phyloP scores from a whole-genome alignment of 805 yeast genomes.

The Tetrapisispora fleetii region DNA sequence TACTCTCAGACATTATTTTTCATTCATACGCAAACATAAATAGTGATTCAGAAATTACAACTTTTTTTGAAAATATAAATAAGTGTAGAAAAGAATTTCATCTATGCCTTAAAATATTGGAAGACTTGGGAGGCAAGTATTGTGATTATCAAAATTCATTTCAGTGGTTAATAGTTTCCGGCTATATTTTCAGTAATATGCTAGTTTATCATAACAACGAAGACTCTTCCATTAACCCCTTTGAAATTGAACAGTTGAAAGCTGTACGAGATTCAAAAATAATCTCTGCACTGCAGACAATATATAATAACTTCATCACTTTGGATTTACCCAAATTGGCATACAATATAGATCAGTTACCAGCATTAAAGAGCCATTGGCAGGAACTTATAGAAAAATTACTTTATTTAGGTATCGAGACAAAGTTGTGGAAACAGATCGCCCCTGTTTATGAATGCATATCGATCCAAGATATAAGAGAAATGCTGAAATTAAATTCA shows the following conservation, averaged over 20 bases:
- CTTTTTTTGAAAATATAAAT: constrained; percentile 14
- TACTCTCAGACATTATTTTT: constrained; percentile 3
- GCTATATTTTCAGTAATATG: constrained; percentile 19
- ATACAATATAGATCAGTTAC: constrained; percentile 7
- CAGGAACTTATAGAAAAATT: constrained; percentile 9
- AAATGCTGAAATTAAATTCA: constrained; percentile 7
- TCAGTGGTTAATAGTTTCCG: constrained; percentile 17
- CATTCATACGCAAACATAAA: constrained; percentile 4
- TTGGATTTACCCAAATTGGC: constrained; percentile 10
- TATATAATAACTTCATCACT: constrained; percentile 11
- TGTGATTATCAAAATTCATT: constrained; percentile 7
- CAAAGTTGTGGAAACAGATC: constrained; percentile 19
- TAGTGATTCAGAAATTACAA: constrained; percentile 6
- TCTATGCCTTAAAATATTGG: constrained; percentile 11
- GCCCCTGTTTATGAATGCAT: constrained; percentile 24
- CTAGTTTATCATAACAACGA: constrained; percentile 8
- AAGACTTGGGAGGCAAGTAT: constrained; percentile 12
- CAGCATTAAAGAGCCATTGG: constrained; percentile 6
- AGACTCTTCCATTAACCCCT: constrained; percentile 18
- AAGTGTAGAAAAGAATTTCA: constrained; percentile 10
- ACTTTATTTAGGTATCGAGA: constrained; percentile 7
- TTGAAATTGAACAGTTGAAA: constrained; percentile 24
- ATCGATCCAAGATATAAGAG: constrained; percentile 18
- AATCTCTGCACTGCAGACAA: constrained; percentile 8
- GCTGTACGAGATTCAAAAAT: constrained; percentile 7